A percentile compares a stretch with the other conserved stretches of the same genome.
Evolutionary conservation across 2,329 filamentous ascomycete genomes (phyloP).

Genomic region (Fusarium pseudonygamai): DNA sequence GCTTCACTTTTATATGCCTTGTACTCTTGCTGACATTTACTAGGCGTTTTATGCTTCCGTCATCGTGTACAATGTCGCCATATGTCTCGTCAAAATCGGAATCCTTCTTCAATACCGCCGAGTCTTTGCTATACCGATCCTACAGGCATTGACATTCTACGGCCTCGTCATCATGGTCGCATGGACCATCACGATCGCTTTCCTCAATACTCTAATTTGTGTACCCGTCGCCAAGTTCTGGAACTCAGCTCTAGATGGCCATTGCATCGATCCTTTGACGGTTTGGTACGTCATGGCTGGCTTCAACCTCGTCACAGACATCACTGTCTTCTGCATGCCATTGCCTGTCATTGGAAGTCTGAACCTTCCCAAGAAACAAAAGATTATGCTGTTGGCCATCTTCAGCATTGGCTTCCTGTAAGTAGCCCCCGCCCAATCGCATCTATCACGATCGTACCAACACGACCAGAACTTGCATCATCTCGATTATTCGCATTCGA

Average conservation of each 20-base stretch:
- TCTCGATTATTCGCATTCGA: slow-evolving; percentile 15
- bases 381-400: slow-evolving; percentile 8
- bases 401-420: slow-evolving; percentile 15
- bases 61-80: slow-evolving; percentile 14
- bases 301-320: slow-evolving; percentile 11
- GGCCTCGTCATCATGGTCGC: not conserved
- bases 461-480: not conserved
- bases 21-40: too few relatives aligned
- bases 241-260: not conserved
- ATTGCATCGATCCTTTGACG: not conserved
- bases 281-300: slow-evolving; percentile 27
- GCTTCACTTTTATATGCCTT: not conserved
- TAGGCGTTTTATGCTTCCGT: slow-evolving; percentile 18
- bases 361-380: slow-evolving; percentile 13
- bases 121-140: slow-evolving; percentile 4
- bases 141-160: not conserved
- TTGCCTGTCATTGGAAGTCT: slow-evolving; percentile 13
- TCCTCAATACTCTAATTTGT: slow-evolving; percentile 14
- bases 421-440: accelerated
- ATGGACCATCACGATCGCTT: slow-evolving; percentile 12
- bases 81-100: slow-evolving; percentile 19
- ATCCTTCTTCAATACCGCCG: slow-evolving; percentile 22
- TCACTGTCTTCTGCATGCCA: slow-evolving; percentile 9
- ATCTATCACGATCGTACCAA: not conserved
- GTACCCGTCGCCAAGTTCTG: slow-evolving; percentile 22